Evolutionary conservation across 192 early-diverging fungal species (phyloP).

Genomic region (Oehlia diaphana): DNA sequence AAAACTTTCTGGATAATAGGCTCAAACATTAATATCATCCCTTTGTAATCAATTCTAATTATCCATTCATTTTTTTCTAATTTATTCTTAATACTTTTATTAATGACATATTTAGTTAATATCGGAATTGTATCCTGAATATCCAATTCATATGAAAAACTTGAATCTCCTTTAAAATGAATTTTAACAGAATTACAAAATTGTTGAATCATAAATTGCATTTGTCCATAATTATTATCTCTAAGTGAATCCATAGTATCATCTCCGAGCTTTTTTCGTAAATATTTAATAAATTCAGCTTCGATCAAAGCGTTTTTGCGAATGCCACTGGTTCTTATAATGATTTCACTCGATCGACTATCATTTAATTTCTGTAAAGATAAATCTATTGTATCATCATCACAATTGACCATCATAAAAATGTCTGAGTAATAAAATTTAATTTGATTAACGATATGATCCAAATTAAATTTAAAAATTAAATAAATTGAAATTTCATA

Average conservation of each 20-base stretch:
- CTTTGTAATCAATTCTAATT: slow-evolving; percentile 46
- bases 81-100: slow-evolving; percentile 22
- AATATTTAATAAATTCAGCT: slow-evolving; percentile 42
- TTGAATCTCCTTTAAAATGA: not conserved
- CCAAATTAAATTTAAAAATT: no score
- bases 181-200: not conserved
- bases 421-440: not conserved
- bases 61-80: slow-evolving; percentile 45
- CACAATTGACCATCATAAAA: slow-evolving; percentile 50
- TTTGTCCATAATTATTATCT: slow-evolving; percentile 25
- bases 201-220: not conserved
- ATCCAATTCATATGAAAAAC: not conserved
- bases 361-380: slow-evolving; percentile 19
- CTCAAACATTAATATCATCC: slow-evolving; percentile 36
- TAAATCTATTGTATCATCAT: slow-evolving; percentile 46
- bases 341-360: slow-evolving; percentile 34
- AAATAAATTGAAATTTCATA: not conserved
- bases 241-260: slow-evolving; percentile 36
- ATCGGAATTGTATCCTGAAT: not conserved
- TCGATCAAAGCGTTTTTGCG: slow-evolving; percentile 43
- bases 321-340: slow-evolving; percentile 31
- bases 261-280: slow-evolving; percentile 45
- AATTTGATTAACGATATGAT: not conserved
- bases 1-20: slow-evolving; percentile 35
- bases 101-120: not conserved